Base-by-base conservation (phyloP, 2,329 filamentous ascomycete genomes). In the Beauveria medogensis region DNA sequence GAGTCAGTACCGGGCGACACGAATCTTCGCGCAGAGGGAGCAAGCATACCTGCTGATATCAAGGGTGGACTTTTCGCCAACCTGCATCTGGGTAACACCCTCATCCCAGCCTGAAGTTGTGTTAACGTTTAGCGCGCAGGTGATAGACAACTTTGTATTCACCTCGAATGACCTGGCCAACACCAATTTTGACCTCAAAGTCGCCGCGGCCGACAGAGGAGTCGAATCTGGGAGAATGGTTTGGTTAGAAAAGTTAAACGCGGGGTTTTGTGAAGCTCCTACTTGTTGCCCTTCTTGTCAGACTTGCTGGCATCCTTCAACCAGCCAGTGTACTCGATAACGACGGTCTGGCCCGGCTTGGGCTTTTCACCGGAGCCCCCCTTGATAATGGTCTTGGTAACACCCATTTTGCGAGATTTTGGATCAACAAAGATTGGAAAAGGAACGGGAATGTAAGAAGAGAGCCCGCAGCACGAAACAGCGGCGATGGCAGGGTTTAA, bases 321-420 rank as follows among this genome's bases (percentile, higher is more conserved):
- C 77, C 80, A 96, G 69, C 94, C 94, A 47, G 89, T 94, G 82
- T 97, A 97, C 77, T 94, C 85, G 71, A 97, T 96, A 70, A 83
- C 84, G 70, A 97, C 90, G 28, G 77, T 84, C 73, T 97, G 86
- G 66, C 90, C 89, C 18, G 71, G 69, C 66, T 76, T 71, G 62
- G 93, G 90, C 65, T 75, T 78, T 69, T 85, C 73, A 61, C 81
- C 80, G 69, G 82, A 81, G 70, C 93, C 92, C 64, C 82, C 74
- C 41, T 76, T 70, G 68, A 87, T 73, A 65, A 83, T 75, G 55
- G 80, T 82, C 80, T 91, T 95, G 63, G 79, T 82, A 70, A 96
- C 90, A 74, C 82, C 87, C 89, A 92, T 92, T 69, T 64, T 81
- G 74, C 65, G 65, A 61, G 63, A 61, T 30, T 61, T 24, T 55